Conservation (phyloP, 148 eudicot genomes). For the Nyssa sinensis region DNA sequence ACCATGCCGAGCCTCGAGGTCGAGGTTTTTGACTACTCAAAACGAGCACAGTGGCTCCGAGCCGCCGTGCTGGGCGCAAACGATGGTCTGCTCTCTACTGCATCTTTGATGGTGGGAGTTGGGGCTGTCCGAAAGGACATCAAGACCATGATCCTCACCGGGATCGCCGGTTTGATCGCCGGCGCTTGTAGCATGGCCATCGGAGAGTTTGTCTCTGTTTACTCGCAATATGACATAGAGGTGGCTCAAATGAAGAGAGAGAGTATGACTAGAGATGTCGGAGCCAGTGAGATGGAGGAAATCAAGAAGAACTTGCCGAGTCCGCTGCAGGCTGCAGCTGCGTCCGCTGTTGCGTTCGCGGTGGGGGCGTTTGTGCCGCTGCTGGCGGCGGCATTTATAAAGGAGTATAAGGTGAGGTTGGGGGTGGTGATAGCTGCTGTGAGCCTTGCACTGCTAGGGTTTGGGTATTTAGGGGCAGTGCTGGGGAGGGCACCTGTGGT, state of each 20-base stretch:
- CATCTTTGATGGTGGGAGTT: conserved; percentile 56
- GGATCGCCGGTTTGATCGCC: conserved; percentile 44
- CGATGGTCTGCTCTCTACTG: conserved; percentile 55
- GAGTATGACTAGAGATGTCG: not conserved
- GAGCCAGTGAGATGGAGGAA: no score
- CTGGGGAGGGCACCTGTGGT: conserved; percentile 40
- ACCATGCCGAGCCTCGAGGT: not conserved
- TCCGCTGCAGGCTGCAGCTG: conserved; percentile 45
- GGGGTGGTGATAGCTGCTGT: conserved; percentile 44
- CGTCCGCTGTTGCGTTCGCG: conserved; percentile 46
- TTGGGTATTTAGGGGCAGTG: conserved; percentile 44
- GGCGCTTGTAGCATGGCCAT: conserved; percentile 66
- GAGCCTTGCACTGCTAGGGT: conserved; percentile 37
- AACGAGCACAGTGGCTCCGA: conserved; percentile 49
- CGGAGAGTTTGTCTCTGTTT: conserved; percentile 59
- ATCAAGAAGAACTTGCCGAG: conserved; percentile 34
- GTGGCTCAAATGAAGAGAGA: conserved; percentile 43
- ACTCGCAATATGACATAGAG: conserved; percentile 60
- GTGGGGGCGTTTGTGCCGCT: conserved; percentile 55
- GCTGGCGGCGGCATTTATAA: conserved; percentile 44
- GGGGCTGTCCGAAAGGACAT: conserved; percentile 44
- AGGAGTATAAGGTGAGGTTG: conserved; percentile 35
- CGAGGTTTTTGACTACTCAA: conserved; percentile 25
- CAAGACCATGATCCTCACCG: conserved; percentile 42
- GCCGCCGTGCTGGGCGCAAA: conserved; percentile 63